A percentile compares a stretch with the other conserved stretches of the same genome.
Evolutionary conservation across 176 grass and related monocot species (phyloP).

Genomic region (Pharus latifolius): DNA sequence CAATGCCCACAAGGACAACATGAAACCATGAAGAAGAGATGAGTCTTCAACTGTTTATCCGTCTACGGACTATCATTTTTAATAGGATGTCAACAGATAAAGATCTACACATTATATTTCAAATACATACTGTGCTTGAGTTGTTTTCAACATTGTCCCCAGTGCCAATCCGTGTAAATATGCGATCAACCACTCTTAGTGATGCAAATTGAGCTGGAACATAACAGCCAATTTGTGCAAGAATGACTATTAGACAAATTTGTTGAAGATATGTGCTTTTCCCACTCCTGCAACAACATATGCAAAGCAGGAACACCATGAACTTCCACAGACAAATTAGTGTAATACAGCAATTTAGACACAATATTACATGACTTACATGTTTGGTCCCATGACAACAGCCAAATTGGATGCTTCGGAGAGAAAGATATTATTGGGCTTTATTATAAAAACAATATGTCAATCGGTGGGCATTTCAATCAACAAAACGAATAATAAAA

Average conservation of each 20-base stretch:
- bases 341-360: not conserved
- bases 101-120: not conserved
- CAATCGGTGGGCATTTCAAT: not conserved
- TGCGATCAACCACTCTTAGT: slow-evolving; percentile 64
- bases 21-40: not conserved
- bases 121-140: slow-evolving; percentile 70
- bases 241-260: slow-evolving; percentile 89
- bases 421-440: slow-evolving; percentile 89
- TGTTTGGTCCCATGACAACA: slow-evolving; percentile 95
- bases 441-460: slow-evolving; percentile 17
- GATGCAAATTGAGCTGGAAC: slow-evolving; percentile 95
- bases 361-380: slow-evolving; percentile 44
- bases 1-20: not conserved
- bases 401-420: slow-evolving; percentile 98
- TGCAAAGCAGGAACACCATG: slow-evolving; percentile 2
- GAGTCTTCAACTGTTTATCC: not conserved
- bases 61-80: not conserved
- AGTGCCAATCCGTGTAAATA: slow-evolving; percentile 90
- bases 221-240: slow-evolving; percentile 93
- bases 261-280: slow-evolving; percentile 99
- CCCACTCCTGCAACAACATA: slow-evolving; percentile 70
- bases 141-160: slow-evolving; percentile 84
- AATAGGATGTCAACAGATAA: not conserved
- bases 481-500: slow-evolving; percentile 11
- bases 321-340: slow-evolving; percentile 21